These are phyloP conservation scores for Crithidia expoeki DNA, from an alignment of 208 protist species.

Conservation along the genomic window DNA sequence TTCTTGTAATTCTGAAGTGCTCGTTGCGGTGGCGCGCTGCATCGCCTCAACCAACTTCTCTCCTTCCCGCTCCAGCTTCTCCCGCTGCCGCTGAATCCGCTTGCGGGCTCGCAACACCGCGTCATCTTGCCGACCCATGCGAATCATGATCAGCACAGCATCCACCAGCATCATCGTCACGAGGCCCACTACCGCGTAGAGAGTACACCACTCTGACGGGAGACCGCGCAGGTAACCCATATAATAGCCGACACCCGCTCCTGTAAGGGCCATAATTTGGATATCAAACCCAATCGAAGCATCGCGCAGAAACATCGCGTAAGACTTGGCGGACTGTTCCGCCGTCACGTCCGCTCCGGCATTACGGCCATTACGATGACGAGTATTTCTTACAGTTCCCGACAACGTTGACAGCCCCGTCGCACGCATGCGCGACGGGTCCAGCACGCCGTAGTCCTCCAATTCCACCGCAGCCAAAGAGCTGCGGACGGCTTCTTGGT, in stretches of 20 bases:
- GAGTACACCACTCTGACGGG: conserved; percentile 51
- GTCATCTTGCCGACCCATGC: conserved; percentile 58
- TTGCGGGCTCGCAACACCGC: conserved; percentile 29
- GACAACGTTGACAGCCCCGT: not conserved
- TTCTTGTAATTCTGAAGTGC: too few species aligned
- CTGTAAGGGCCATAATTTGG: conserved; percentile 71
- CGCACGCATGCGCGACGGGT: conserved; percentile 26
- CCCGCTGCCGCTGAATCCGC: conserved; percentile 27
- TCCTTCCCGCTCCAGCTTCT: conserved; percentile 17
- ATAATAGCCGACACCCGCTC: conserved; percentile 74
- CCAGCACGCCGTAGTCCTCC: conserved; percentile 36
- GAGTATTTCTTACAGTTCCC: too few species aligned
- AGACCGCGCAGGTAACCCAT: conserved; percentile 57
- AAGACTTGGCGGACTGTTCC: conserved; percentile 29
- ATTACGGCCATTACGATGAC: not conserved
- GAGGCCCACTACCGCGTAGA: conserved; percentile 63
- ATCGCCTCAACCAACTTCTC: conserved; percentile 27
- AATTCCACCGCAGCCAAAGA: conserved; percentile 24
- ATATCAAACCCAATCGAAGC: conserved; percentile 79
- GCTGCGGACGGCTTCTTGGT: conserved; percentile 25
- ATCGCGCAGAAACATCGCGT: conserved; percentile 59
- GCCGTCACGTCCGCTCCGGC: not conserved
- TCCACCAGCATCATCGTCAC: conserved; percentile 80
- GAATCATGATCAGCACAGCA: conserved; percentile 65
- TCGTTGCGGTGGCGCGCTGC: conserved; percentile 8